Base-by-base conservation (phyloP, 2,329 filamentous ascomycete species). In the Plenodomus tracheiphilus region DNA sequence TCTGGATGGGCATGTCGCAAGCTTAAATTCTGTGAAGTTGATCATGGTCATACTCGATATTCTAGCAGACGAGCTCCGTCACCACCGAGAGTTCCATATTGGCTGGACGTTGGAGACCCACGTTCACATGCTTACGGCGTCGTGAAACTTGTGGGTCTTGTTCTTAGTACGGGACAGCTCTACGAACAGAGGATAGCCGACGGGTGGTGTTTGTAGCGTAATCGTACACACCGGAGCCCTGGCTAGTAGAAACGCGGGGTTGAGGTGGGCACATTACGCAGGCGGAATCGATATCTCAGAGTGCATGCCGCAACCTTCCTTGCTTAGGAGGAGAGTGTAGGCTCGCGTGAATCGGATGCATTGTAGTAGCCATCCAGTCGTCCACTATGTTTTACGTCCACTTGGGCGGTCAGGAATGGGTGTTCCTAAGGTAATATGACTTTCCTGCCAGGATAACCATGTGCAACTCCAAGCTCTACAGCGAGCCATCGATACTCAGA, bases 161-260 rank as follows among this genome's bases (percentile, higher is more conserved):
- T n/a, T n/a, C n/a, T n/a, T n/a, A n/a, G n/a, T n/a, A 37, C 41
- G 46, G 47, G 32, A 57, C 39, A 34, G 37, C 47, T 35, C 47
- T 39, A 19, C 46, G 39, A 39, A 46, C 39, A 41, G 45, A 40
- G 47, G 38, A 47, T 40, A 49, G 40, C 32, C 32, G 25, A 43
- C 46, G 46, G 49, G 41, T 32, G 6, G 13, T 32, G 11, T 32
- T 21, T 32, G 13, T 47, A 28, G 41, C 28, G 35, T 39, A 20
- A 43, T 40, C 20, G 21, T 22, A 22, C 11, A 42, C 44, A 39
- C 47, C 44, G 17, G 36, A 17, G 18, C 30, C 37, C 41, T 45
- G 43, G 40, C 46, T 47, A 49, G 49, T 41, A 46, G n/a, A 42
- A 56, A 56, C 46, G 58, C 53, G 56, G 59, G 59, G 55, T 55